Conservation (phyloP, 176 grass and related monocot genomes). For the Raddia guianensis region DNA sequence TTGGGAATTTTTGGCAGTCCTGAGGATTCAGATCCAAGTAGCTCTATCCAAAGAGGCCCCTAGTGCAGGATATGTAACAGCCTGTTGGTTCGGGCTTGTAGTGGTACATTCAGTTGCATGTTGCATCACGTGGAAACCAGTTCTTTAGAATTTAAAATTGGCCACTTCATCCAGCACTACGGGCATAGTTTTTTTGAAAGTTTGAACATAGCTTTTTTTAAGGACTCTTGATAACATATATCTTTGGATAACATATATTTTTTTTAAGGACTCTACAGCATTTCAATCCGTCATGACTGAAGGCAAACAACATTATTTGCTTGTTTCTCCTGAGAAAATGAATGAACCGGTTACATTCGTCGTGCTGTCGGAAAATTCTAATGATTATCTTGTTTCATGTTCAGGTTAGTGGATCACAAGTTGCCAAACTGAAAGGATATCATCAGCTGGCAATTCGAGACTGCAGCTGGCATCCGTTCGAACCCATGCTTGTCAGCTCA, state of each 20-base stretch:
- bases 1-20: not conserved
- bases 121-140: not conserved
- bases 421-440: conserved; percentile 53
- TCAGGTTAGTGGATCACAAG: conserved; percentile 67
- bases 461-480: conserved; percentile 84
- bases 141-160: not conserved
- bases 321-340: not conserved
- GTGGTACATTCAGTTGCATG: not conserved
- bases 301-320: not conserved
- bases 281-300: no score
- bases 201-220: no score
- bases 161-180: not conserved
- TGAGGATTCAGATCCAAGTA: not conserved
- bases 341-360: not conserved
- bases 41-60: not conserved
- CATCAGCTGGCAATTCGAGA: conserved; percentile 67
- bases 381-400: conserved; percentile 29
- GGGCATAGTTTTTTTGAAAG: no score
- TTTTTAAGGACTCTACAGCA: no score
- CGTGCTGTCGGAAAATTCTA: not conserved
- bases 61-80: not conserved
- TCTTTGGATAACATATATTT: no score
- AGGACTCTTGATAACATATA: no score
- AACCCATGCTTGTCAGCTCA: conserved; percentile 70
- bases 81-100: not conserved